These are phyloP conservation scores for Cladosporium colombiae DNA, from an alignment of 2,329 filamentous ascomycete species.

Conservation along the genomic window DNA sequence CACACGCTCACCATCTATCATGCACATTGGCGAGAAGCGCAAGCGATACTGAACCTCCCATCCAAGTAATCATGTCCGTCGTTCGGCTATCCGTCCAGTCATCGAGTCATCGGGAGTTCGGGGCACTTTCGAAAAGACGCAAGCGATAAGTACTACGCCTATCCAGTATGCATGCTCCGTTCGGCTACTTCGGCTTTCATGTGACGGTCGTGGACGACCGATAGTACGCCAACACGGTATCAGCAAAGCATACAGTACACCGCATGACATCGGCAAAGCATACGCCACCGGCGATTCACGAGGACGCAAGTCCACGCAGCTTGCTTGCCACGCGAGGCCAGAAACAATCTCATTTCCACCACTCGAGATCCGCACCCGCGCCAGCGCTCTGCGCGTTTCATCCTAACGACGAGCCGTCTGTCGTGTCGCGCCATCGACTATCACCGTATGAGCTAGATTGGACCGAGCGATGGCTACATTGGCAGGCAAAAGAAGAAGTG, in stretches of 20 bases:
- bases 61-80: too few species aligned
- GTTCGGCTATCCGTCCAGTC: too few species aligned
- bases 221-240: not conserved
- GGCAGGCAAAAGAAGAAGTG: not conserved
- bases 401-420: not conserved
- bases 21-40: not conserved
- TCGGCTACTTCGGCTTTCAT: not conserved
- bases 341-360: not conserved
- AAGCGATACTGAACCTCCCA: not conserved
- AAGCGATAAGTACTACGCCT: not conserved
- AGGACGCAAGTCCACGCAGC: not conserved
- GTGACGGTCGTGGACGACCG: too few species aligned
- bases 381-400: not conserved
- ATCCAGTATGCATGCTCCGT: not conserved
- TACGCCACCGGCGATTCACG: not conserved
- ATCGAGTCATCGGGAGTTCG: too few species aligned
- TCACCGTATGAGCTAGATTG: not conserved
- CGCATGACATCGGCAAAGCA: not conserved
- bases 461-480: not conserved
- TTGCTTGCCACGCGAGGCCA: not conserved
- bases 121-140: not conserved
- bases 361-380: not conserved
- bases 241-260: not conserved
- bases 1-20: not conserved
- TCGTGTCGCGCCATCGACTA: not conserved